Evolutionary conservation across 2,329 filamentous ascomycete genomes (phyloP), one percentile per base, ranked within the genome.

Genomic region (Torrubiella hemipterigena): DNA sequence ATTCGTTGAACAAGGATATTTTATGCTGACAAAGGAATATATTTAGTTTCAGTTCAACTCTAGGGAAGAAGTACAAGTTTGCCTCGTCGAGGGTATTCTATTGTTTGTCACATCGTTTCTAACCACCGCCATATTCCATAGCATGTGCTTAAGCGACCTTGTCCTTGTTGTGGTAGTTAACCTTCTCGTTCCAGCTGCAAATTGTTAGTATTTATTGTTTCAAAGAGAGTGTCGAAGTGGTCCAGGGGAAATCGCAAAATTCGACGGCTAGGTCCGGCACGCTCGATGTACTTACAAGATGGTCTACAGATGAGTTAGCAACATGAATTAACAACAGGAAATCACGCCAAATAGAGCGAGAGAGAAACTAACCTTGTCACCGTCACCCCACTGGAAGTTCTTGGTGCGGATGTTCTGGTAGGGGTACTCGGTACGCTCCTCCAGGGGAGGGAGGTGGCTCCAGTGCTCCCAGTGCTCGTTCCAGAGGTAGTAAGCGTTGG

Each of bases 331-430:
- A n/a, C n/a, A 7, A 12, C 13, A 14, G 13, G 24, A 17, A 27
- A 23, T 22, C 2, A 10, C 17, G 5, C 35, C 37, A 41, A 24
- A n/a, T 15, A 10, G 19, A 19, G 12, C 35, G 17, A 17, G 10
- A 10, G 21, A 8, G 11, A 18, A 20, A 37, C 57, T 54, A 34
- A 85, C 82, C 82, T 96, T 91, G 67, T 98, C 91, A 54, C 91
- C 91, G 54, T 96, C 70, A 45, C 89, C 87, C 82, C 82, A 98
- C 52, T 75, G 77, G 71, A 64, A 98, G 75, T 94, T 95, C 79
- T 91, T 95, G 58, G 75, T 73, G 57, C 91, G 82, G 60, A 98
- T 82, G 73, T 98, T 98, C 75, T 93, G 84, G 77, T 93, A 98
- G 38, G 86, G 67, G 65, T 96, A 98, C 69, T 96, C 84, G 50